Evolutionary conservation across 176 grass and related monocot genomes (phyloP).

Genomic region (Neostapfia colusana): DNA sequence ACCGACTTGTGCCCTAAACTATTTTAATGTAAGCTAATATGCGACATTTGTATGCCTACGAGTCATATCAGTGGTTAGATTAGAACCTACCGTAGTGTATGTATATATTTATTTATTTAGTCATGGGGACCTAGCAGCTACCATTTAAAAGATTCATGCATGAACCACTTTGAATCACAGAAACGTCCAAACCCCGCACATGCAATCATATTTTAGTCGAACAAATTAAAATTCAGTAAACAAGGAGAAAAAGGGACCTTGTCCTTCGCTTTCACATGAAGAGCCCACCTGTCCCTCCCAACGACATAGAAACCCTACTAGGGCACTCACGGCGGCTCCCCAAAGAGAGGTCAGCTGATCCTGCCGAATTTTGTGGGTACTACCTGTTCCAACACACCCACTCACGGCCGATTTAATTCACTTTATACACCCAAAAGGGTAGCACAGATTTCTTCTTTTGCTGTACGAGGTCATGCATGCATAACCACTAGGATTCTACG

Average conservation of each 20-base stretch:
- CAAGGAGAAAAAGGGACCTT: not conserved
- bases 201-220: slow-evolving; percentile 39
- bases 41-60: slow-evolving; percentile 8
- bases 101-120: not conserved
- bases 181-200: slow-evolving; percentile 36
- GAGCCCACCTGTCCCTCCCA: slow-evolving; percentile 30
- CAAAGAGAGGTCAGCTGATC: slow-evolving; percentile 35
- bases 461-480: not conserved
- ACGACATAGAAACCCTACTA: slow-evolving; percentile 39
- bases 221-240: not conserved
- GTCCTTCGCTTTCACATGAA: slow-evolving; percentile 35
- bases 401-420: not conserved
- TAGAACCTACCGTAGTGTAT: slow-evolving; percentile 9
- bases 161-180: not conserved
- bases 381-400: not conserved
- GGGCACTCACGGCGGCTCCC: slow-evolving; percentile 22
- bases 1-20: slow-evolving; percentile 37
- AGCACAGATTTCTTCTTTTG: not conserved
- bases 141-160: not conserved
- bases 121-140: not conserved
- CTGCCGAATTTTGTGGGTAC: slow-evolving; percentile 14
- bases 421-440: slow-evolving; percentile 21
- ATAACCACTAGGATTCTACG: not conserved
- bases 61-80: slow-evolving; percentile 36
- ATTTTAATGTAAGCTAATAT: not conserved